phyloP scores from a whole-genome alignment of 805 yeast species.

The Saccharomycopsis sp. region DNA sequence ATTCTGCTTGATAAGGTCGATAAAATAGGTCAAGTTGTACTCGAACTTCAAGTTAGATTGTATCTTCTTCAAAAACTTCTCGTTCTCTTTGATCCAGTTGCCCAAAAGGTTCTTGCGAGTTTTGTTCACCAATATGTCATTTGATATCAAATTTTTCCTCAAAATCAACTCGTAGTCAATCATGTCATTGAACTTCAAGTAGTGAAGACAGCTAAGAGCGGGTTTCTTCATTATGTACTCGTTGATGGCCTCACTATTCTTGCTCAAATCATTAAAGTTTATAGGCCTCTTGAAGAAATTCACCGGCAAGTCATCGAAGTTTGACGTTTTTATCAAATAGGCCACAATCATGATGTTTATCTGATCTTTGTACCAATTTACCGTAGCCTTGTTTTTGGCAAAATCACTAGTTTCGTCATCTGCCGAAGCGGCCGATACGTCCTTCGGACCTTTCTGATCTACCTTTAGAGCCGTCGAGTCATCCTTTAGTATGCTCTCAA shows the following conservation, averaged over 20 bases:
- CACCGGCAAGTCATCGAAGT: constrained; percentile 14
- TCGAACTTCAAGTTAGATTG: constrained; percentile 19
- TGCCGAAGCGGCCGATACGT: background rate
- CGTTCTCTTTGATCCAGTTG: constrained; percentile 19
- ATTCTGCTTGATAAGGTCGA: constrained; percentile 13
- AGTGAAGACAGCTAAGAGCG: constrained; percentile 9
- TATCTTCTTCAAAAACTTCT: constrained; percentile 18
- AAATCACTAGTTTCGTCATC: background rate
- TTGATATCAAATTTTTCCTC: constrained; percentile 12
- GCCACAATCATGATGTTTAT: constrained; percentile 15
- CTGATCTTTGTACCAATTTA: constrained; percentile 15
- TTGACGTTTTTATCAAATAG: constrained; percentile 15
- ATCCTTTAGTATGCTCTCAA: background rate
- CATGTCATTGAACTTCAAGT: constrained; percentile 2
- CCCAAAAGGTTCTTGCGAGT: constrained; percentile 9
- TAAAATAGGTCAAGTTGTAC: constrained; percentile 6
- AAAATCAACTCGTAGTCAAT: constrained; percentile 27
- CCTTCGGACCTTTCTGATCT: background rate
- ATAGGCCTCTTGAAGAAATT: constrained; percentile 13
- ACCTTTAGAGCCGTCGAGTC: background rate
- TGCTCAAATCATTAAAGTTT: constrained; percentile 5
- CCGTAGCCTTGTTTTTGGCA: background rate
- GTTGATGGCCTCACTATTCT: constrained; percentile 3
- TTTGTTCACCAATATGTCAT: constrained; percentile 13
- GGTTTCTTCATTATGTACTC: constrained; percentile 13